Conservation (phyloP, 176 grass and related monocot species). For the Triticum aestivum region IWGSC_CS_RefSeq_v2.1 NC_057813.1:463597665-463598164, state of each 20-base stretch:
- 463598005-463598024: conserved; percentile 4
- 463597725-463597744: not conserved
- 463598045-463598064: not conserved
- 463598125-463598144: conserved; percentile 12
- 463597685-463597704: not conserved
- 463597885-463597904: conserved; percentile 27
- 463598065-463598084: conserved; percentile 11
- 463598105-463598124: not conserved
- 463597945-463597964: not conserved
- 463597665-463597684: not conserved
- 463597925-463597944: not conserved
- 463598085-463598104: not conserved
- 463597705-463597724: conserved; percentile 4
- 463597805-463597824: conserved; percentile 10
- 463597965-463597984: not conserved
- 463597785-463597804: not conserved
- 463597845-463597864: not conserved
- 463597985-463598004: not conserved
- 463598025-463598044: conserved; percentile 11
- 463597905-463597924: not conserved
- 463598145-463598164: not conserved
- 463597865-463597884: not conserved
- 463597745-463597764: not conserved
- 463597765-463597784: not conserved
- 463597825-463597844: conserved; percentile 26